A percentile compares a stretch with the other conserved stretches of the same genome.
Conservation (phyloP, 1,284 basidiomycete genomes). For the Ganoderma resinaceum region DNA sequence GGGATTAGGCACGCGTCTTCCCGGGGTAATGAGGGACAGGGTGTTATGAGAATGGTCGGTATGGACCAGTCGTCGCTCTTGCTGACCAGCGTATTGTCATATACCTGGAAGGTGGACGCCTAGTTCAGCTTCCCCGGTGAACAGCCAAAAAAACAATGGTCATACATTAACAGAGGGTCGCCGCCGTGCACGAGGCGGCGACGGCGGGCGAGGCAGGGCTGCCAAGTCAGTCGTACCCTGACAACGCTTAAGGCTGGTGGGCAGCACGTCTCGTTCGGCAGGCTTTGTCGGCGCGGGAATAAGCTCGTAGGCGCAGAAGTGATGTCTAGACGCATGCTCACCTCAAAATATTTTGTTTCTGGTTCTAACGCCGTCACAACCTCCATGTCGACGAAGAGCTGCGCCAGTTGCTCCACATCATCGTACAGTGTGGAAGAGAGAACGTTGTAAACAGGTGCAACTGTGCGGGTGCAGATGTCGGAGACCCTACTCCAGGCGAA, state of each 20-base stretch:
- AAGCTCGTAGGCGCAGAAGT: not conserved
- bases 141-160: not conserved
- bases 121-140: not conserved
- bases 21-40: slow-evolving; percentile 46
- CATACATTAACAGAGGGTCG: slow-evolving; percentile 25
- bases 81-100: slow-evolving; percentile 29
- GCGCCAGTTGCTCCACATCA: slow-evolving; percentile 40
- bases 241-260: slow-evolving; percentile 19
- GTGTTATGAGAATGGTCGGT: slow-evolving; percentile 60
- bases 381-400: slow-evolving; percentile 38
- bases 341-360: slow-evolving; percentile 24
- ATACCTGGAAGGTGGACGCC: slow-evolving; percentile 13
- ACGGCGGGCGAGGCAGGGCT: slow-evolving; percentile 14
- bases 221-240: slow-evolving; percentile 8
- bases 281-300: slow-evolving; percentile 13
- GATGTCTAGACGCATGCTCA: slow-evolving; percentile 4
- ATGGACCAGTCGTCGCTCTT: slow-evolving; percentile 43
- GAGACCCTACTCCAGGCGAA: slow-evolving; percentile 38
- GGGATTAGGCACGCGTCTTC: slow-evolving; percentile 55
- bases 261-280: slow-evolving; percentile 25
- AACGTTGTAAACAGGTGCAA: slow-evolving; percentile 37
- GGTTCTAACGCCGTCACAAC: slow-evolving; percentile 9
- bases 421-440: slow-evolving; percentile 34
- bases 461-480: slow-evolving; percentile 37
- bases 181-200: slow-evolving; percentile 20